phyloP scores from a whole-genome alignment of 2,329 filamentous ascomycete genomes.

The Clarireedia paspali region DNA sequence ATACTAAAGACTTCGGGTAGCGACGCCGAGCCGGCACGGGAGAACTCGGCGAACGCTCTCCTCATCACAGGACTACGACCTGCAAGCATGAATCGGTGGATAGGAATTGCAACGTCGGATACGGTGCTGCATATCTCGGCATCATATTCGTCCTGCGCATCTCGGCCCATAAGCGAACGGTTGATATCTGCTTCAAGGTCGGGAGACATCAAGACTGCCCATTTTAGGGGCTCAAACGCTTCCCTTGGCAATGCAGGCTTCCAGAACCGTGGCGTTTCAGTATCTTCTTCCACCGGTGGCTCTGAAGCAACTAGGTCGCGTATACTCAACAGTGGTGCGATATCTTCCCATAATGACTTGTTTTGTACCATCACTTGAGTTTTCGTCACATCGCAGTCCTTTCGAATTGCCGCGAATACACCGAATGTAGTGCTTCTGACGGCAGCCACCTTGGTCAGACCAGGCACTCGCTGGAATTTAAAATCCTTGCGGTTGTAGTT shows the following conservation, averaged over 20 bases:
- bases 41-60: conserved; percentile 50
- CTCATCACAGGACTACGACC: conserved; percentile 66
- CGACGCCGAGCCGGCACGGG: conserved; percentile 44
- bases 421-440: conserved; percentile 86
- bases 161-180: conserved; percentile 38
- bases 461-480: conserved; percentile 88
- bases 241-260: conserved; percentile 39
- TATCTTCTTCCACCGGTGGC: conserved; percentile 33
- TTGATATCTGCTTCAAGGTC: conserved; percentile 58
- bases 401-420: conserved; percentile 79
- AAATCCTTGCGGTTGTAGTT: conserved; percentile 74
- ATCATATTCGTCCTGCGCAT: conserved; percentile 31
- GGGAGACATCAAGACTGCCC: conserved; percentile 51
- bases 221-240: conserved; percentile 42
- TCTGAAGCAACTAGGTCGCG: conserved; percentile 43
- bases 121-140: conserved; percentile 46
- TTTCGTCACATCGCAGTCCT: conserved; percentile 74
- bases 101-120: conserved; percentile 66
- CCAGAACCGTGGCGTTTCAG: conserved; percentile 37
- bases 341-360: conserved; percentile 66
- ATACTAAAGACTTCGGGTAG: conserved; percentile 55
- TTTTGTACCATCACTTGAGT: conserved; percentile 59
- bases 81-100: conserved; percentile 74
- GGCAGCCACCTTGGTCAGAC: conserved; percentile 73
- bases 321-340: conserved; percentile 64